Conservation (phyloP, 306 rosid species). For the Morella rubra region DNA sequence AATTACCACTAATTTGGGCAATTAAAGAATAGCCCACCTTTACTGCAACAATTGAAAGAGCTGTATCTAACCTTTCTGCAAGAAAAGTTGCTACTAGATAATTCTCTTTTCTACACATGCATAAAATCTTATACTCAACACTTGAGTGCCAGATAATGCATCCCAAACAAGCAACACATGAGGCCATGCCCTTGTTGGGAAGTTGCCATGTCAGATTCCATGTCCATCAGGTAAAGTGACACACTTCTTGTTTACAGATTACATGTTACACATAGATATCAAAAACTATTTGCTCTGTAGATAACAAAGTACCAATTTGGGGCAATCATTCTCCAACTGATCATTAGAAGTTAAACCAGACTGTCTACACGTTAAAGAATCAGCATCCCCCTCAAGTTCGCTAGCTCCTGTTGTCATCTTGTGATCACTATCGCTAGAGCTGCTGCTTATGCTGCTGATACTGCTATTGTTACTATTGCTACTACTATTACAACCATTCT, state of each 20-base stretch:
- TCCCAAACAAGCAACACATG: neutral
- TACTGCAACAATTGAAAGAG: neutral
- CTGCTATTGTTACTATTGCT: slow-evolving; percentile 95
- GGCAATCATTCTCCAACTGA: slow-evolving; percentile 62
- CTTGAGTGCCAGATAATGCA: neutral
- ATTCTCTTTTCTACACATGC: neutral
- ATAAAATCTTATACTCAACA: neutral
- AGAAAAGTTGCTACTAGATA: neutral
- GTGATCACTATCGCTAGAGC: slow-evolving; percentile 86
- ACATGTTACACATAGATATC: slow-evolving; percentile 14
- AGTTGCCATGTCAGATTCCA: slow-evolving; percentile 3
- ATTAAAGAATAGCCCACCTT: neutral
- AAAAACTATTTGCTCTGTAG: slow-evolving; percentile 12
- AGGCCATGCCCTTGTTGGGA: neutral
- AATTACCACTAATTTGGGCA: neutral
- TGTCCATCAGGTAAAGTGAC: slow-evolving; percentile 9
- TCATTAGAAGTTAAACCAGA: slow-evolving; percentile 70
- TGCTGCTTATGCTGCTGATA: slow-evolving; percentile 86
- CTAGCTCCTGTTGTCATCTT: slow-evolving; percentile 65
- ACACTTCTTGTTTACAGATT: neutral
- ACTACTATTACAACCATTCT: slow-evolving; percentile 83
- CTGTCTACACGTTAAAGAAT: slow-evolving; percentile 85
- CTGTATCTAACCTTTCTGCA: neutral
- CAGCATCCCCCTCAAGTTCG: slow-evolving; percentile 98
- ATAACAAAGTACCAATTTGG: slow-evolving; percentile 65